Percentiles rank a stretch among this genome's conserved stretches.
These are phyloP conservation scores for Wickerhamiella allomyrinae DNA, from an alignment of 805 yeast genomes.

Conservation along the genomic window DNA sequence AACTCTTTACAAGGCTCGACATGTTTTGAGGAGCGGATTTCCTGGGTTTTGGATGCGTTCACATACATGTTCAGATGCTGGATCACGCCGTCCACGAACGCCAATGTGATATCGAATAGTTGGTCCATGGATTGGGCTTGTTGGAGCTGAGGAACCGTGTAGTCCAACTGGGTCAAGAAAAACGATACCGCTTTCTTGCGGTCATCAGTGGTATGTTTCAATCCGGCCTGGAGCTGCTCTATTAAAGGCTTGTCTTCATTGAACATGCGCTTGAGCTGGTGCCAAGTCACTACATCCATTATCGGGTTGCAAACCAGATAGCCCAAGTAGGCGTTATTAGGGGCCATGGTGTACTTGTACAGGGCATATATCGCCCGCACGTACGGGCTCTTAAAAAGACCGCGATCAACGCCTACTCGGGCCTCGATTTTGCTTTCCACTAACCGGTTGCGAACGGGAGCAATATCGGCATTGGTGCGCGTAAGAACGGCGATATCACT, in stretches of 20 bases:
- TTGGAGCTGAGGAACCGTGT: background rate
- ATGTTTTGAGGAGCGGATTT: background rate
- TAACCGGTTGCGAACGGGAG: background rate
- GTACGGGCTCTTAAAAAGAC: conserved; percentile 3
- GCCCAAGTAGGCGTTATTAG: conserved; percentile 9
- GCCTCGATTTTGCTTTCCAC: conserved; percentile 1
- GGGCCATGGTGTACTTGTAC: conserved; percentile 8
- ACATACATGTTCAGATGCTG: background rate
- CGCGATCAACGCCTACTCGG: conserved; percentile 2
- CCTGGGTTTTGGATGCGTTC: background rate
- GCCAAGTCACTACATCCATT: background rate
- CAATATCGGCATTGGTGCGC: conserved; percentile 7
- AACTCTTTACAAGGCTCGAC: background rate
- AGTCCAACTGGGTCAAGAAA: background rate
- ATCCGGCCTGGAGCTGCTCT: background rate
- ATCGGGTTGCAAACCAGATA: conserved; percentile 6
- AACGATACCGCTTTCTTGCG: background rate
- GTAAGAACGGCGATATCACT: conserved; percentile 11
- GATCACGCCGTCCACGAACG: background rate
- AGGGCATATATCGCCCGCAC: conserved; percentile 7
- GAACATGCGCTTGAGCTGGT: background rate
- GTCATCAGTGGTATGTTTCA: background rate
- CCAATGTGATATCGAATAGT: background rate
- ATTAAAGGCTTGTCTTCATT: background rate
- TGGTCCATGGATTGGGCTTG: background rate